phyloP scores from a whole-genome alignment of 202 grass and related monocot species.

The Elaeis oleifera region DNA sequence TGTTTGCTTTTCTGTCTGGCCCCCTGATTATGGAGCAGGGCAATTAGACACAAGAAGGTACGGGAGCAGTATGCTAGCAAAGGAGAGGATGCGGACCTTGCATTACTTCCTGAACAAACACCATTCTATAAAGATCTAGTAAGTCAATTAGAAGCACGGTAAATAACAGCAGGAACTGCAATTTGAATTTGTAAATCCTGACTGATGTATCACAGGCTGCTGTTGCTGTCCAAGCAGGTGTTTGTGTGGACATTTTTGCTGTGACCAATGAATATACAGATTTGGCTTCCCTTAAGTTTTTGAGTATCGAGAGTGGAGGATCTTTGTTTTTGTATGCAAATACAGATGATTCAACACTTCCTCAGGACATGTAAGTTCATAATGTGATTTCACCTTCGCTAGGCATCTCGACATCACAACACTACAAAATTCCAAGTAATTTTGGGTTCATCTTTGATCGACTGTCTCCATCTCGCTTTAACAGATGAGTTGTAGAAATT shows the following conservation, averaged over 20 bases:
- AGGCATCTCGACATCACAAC: too few relatives aligned
- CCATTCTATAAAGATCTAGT: slow-evolving; percentile 75
- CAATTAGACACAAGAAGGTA: slow-evolving; percentile 36
- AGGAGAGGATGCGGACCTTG: slow-evolving; percentile 29
- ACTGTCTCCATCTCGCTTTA: too few relatives aligned
- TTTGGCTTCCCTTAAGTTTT: slow-evolving; percentile 53
- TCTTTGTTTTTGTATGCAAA: slow-evolving; percentile 63
- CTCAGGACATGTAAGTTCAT: slow-evolving; percentile 64
- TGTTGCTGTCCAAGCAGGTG: slow-evolving; percentile 86
- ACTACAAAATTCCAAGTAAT: too few relatives aligned
- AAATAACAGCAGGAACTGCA: slow-evolving; percentile 4
- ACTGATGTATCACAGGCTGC: slow-evolving; percentile 53
- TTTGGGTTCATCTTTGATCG: too few relatives aligned
- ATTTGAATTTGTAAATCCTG: slow-evolving; percentile 9
- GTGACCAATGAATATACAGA: slow-evolving; percentile 76
- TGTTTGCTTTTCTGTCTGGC: slow-evolving; percentile 65
- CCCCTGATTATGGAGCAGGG: slow-evolving; percentile 66
- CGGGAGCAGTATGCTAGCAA: slow-evolving; percentile 40
- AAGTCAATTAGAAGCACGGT: slow-evolving; percentile 9
- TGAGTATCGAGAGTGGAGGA: slow-evolving; percentile 67
- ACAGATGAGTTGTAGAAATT: too few relatives aligned
- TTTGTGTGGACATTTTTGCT: slow-evolving; percentile 63
- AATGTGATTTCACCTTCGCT: too few relatives aligned
- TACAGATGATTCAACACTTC: slow-evolving; percentile 73
- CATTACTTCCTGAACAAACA: slow-evolving; percentile 40